Base-by-base conservation (phyloP, 345 rosid genomes). In the Salix purpurea region DNA sequence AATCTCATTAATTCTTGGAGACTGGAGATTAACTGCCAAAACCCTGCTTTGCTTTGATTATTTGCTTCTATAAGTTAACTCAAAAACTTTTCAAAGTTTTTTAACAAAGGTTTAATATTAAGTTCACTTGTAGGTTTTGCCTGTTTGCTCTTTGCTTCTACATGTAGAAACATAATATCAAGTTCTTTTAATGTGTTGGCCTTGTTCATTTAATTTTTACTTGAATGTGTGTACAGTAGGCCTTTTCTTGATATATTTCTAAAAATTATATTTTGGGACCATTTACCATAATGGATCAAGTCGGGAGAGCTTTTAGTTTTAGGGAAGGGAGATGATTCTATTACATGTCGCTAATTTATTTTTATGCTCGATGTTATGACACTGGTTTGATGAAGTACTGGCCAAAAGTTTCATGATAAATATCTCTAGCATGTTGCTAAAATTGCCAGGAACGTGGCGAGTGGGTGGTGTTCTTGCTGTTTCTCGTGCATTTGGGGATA, bases 401-500 rank as follows among this genome's bases (percentile, higher is more conserved):
- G 9, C 30, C 36, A 21, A 24, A 66, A 14, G 39, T 74, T 48
- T 26, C 24, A 30, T 42, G n/a, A 32, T 16, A 70, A 10, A 40
- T 56, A 39, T 30, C 7, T 42, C 23, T 69, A 79, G 69, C 64
- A 60, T 72, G 52, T 68, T 72, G 40, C 44, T 23, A 52, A 46
- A 65, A 67, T 58, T 37, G 0, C n/a, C 74, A 87, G 90, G 90
- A 42, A 87, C 90, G 0, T 87, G 90, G 88, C 82, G 88, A 4
- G 90, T 87, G 39, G 86, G 86, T 0, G 86, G 90, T 12, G 73
- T 87, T 67, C 90, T 87, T 77, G 88, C 90, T 73, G 88, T 87
- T 75, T 87, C 92, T 73, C 91, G 92, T 70, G 92, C 92, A 76
- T 89, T 89, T 77, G 92, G 92, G 1, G 86, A 88, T 77, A 85